Evolutionary conservation across 108 stramenopile species (phyloP), one percentile per base, ranked within the genome.

Genomic region (Nitzschia sp.): DNA sequence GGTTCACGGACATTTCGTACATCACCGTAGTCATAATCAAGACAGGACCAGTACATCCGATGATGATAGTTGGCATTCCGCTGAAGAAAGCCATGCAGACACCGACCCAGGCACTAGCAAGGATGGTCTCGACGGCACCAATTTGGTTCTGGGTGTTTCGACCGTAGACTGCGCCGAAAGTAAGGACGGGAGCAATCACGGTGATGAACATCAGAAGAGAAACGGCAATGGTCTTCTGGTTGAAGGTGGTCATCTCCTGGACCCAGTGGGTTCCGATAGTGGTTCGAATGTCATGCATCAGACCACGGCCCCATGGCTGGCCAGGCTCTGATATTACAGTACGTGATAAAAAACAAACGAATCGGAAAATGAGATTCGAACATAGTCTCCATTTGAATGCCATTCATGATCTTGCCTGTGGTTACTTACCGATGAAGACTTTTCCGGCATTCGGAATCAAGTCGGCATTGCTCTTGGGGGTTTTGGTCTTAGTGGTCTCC

Each of bases 151-250:
- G 56, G 0, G 93, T 92, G 15, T 76, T 72, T 61, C 78, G 70
- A 2, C 66, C 71, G 35, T 82, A 82, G n/a, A 72, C 46, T 13
- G 81, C 81, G 21, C 81, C 76, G 6, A 52, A 33, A 5, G 48
- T 83, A 16, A 95, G 58, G 9, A 90, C 83, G 11, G 94, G 94
- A 33, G 88, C 68, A 33, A 95, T 78, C 56, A 80, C 84, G 54
- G 94, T 80, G 55, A 93, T 87, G 79, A 82, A 95, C 1, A 95
- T 69, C 54, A 95, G 85, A 30, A 88, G 44, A 0, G 79, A 53
- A 0, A 74, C 72, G n/a, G 82, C 82, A 63, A 84, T 52, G 1
- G 76, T 77, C 65, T 74, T 66, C 61, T 77, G 71, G 63, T 80
- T 84, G 23, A 80, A 59, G 68, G 80, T 84, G 61, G 69, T 78